These are phyloP conservation scores for Cystobasidium slooffiae DNA, from an alignment of 1,284 basidiomycete species.

Conservation along the genomic window DNA sequence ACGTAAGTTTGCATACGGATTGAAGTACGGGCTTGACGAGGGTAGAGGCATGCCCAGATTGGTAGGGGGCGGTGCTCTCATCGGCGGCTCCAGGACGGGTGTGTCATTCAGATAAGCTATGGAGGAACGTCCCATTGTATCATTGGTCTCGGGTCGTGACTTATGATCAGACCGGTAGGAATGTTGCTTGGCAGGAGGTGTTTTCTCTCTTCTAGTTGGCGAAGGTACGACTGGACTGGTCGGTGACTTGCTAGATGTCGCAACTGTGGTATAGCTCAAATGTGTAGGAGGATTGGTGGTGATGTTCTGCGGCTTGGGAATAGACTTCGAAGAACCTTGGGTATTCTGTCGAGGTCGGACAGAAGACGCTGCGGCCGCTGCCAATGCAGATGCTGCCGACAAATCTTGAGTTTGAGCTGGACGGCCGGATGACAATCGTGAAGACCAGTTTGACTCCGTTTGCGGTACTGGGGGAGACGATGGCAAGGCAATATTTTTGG, in stretches of 20 bases:
- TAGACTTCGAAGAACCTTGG: background rate
- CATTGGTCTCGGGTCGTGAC: conserved; percentile 14
- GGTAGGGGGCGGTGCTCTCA: conserved; percentile 37
- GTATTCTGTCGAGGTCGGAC: conserved; percentile 1
- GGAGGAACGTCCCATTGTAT: conserved; percentile 22
- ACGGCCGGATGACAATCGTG: background rate
- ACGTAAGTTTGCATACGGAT: conserved; percentile 36
- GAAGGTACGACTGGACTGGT: conserved; percentile 13
- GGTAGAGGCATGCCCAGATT: conserved; percentile 32
- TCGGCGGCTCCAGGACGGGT: conserved; percentile 37
- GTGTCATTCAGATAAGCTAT: conserved; percentile 42
- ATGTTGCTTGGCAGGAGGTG: conserved; percentile 11
- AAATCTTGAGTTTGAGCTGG: conserved; percentile 6
- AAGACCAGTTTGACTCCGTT: background rate
- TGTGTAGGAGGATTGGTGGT: background rate
- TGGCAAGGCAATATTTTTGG: background rate
- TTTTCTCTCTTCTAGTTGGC: conserved; percentile 10
- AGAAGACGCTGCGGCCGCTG: conserved; percentile 24
- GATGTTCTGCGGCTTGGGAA: background rate
- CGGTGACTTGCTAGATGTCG: conserved; percentile 30
- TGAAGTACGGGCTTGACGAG: conserved; percentile 38
- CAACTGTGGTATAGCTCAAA: conserved; percentile 18
- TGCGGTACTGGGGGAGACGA: background rate
- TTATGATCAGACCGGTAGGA: conserved; percentile 22
- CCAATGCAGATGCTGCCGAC: conserved; percentile 18